Conservation (phyloP, 805 yeast species). For the Ogataea saltuana region DNA sequence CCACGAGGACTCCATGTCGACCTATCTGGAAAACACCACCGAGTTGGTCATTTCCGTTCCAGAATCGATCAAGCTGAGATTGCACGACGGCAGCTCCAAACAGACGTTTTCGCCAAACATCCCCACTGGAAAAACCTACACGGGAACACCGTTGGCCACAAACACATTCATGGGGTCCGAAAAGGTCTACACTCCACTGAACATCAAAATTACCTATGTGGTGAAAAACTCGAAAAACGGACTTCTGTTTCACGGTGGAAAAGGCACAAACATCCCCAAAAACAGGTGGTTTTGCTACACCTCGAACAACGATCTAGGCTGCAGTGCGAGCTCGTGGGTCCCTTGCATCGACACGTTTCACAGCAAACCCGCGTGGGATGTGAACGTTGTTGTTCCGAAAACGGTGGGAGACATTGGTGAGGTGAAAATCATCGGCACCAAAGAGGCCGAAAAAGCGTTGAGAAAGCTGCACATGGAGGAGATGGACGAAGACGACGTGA, state of each 20-base stretch:
- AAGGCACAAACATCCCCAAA: conserved; percentile 44
- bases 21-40: conserved; percentile 48
- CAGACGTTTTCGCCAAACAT: conserved; percentile 36
- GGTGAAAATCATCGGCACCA: conserved; percentile 43
- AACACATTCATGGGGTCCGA: conserved; percentile 39
- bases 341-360: conserved; percentile 91
- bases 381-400: conserved; percentile 82
- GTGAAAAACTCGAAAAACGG: conserved; percentile 72
- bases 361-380: conserved; percentile 90
- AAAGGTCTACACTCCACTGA: conserved; percentile 69
- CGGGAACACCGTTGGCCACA: conserved; percentile 36
- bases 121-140: conserved; percentile 37
- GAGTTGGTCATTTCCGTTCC: conserved; percentile 69
- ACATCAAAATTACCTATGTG: conserved; percentile 65
- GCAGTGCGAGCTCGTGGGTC: conserved; percentile 94
- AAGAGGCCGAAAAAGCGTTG: conserved; percentile 35
- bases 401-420: conserved; percentile 70
- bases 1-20: conserved; percentile 29
- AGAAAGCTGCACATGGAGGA: conserved; percentile 30
- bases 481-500: conserved; percentile 40
- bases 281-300: conserved; percentile 85
- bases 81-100: conserved; percentile 49
- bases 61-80: conserved; percentile 58
- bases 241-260: conserved; percentile 68
- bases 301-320: conserved; percentile 70